Percentiles rank a stretch among this genome's conserved stretches.
These are phyloP conservation scores for Leishmania arabica DNA, from an alignment of 208 protist species.

Conservation along the genomic window DNA sequence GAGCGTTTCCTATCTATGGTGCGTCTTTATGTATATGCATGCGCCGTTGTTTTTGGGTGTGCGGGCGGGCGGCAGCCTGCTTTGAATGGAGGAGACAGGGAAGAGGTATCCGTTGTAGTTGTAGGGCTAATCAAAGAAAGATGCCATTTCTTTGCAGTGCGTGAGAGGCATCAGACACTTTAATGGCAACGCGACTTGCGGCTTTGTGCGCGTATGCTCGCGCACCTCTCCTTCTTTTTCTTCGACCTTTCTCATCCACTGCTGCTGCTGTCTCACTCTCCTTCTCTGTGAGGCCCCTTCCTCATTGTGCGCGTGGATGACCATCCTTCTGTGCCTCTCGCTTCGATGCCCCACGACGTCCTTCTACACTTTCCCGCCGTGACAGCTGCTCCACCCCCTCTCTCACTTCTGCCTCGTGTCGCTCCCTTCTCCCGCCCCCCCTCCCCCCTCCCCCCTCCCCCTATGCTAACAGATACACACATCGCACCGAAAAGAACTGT, in stretches of 20 bases:
- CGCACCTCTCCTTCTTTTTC: background rate
- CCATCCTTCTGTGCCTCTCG: background rate
- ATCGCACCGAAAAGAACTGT: background rate
- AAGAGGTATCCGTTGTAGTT: background rate
- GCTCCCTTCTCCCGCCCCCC: too few relatives aligned
- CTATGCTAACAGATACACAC: background rate
- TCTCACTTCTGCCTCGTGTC: background rate
- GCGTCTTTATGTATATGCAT: background rate
- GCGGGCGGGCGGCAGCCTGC: background rate
- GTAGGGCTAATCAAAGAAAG: background rate
- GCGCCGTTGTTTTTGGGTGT: background rate
- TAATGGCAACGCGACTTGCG: background rate
- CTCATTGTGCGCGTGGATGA: background rate
- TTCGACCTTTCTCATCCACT: background rate
- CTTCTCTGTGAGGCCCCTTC: background rate
- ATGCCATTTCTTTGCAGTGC: background rate
- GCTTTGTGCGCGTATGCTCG: background rate
- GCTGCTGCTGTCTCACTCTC: background rate
- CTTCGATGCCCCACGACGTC: background rate
- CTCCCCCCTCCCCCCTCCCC: background rate
- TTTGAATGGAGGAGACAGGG: background rate
- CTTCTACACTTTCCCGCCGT: background rate
- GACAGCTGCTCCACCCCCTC: background rate
- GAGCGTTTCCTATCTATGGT: background rate
- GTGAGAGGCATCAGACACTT: background rate